Conservation (phyloP, 257 asterid genomes). For the Knoxia roxburghii region DNA sequence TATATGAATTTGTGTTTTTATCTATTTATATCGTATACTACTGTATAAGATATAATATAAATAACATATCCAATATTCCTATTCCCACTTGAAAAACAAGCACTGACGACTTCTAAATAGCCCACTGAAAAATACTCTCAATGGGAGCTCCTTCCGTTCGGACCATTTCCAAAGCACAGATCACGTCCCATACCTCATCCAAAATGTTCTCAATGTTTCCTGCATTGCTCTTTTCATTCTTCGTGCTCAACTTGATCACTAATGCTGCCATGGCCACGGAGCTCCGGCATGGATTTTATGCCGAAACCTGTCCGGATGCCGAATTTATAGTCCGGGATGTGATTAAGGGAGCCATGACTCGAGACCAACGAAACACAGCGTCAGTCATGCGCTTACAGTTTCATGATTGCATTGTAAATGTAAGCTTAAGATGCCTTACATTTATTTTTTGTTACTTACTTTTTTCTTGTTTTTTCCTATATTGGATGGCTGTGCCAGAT, state of each 20-base stretch:
- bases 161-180: neutral
- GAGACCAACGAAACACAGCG: constrained; percentile 63
- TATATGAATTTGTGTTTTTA: no score
- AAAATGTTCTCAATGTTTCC: constrained; percentile 28
- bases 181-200: neutral
- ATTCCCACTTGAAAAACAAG: no score
- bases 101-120: no score
- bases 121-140: no score
- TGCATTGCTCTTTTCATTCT: neutral
- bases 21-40: no score
- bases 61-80: no score
- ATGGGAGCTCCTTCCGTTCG: no score
- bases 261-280: constrained; percentile 24
- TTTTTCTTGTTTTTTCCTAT: neutral
- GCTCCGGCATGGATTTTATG: constrained; percentile 52
- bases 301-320: constrained; percentile 62
- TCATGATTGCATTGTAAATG: constrained; percentile 93
- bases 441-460: no score
- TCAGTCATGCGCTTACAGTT: constrained; percentile 95
- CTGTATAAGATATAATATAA: no score
- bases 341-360: constrained; percentile 48
- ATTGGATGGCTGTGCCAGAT: no score
- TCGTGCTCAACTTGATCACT: constrained; percentile 17
- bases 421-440: constrained; percentile 20
- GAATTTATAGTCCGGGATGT: constrained; percentile 55